A percentile compares a stretch with the other conserved stretches of the same genome.
phyloP scores from a whole-genome alignment of 1,284 basidiomycete genomes.

The Sporisorium reilianum region DNA sequence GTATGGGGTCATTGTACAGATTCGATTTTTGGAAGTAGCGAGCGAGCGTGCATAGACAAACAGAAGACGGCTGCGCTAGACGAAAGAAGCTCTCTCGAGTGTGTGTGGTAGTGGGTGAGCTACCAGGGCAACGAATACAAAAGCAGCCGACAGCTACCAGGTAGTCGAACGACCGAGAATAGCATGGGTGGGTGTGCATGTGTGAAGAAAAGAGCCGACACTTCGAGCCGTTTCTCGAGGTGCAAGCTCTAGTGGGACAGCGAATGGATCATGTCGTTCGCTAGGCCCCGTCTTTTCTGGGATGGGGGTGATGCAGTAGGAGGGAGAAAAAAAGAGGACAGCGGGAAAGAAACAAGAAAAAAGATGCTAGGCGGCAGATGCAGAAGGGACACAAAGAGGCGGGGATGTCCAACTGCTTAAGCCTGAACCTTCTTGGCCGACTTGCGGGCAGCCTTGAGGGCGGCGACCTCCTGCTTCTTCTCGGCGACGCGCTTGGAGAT shows the following conservation, averaged over 20 bases:
- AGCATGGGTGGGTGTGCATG: not conserved
- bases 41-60: conserved; percentile 29
- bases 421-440: conserved; percentile 52
- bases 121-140: conserved; percentile 8
- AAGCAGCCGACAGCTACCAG: conserved; percentile 1
- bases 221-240: conserved; percentile 44
- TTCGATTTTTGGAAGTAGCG: conserved; percentile 36
- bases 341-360: conserved; percentile 14
- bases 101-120: conserved; percentile 11
- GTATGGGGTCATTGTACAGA: conserved; percentile 47
- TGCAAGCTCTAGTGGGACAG: conserved; percentile 21
- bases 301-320: conserved; percentile 26
- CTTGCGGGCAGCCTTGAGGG: conserved; percentile 55
- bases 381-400: conserved; percentile 11
- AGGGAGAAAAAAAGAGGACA: conserved; percentile 8
- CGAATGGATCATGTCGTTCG: conserved; percentile 22
- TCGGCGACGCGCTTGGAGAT: conserved; percentile 91
- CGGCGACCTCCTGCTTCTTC: conserved; percentile 77
- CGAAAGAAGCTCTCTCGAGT: conserved; percentile 33
- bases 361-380: conserved; percentile 38
- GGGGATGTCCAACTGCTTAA: conserved; percentile 26
- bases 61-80: conserved; percentile 45
- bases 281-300: conserved; percentile 28
- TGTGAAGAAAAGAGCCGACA: conserved; percentile 14
- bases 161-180: conserved; percentile 6